Conservation (phyloP, 495 filamentous ascomycete species). For the Penicillium waksmanii region DNA sequence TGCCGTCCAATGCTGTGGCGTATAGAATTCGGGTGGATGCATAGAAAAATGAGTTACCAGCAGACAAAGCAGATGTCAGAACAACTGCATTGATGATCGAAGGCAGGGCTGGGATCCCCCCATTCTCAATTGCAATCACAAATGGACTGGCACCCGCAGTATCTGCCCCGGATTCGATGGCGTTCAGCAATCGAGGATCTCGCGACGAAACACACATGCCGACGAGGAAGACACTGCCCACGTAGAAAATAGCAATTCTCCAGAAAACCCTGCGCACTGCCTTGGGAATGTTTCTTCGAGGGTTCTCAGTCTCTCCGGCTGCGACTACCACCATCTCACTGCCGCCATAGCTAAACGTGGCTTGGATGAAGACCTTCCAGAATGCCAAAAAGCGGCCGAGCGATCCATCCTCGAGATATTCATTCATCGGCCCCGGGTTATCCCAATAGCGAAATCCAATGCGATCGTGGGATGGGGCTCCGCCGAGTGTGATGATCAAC, state of each 20-base stretch:
- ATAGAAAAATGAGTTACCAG: conserved; percentile 75
- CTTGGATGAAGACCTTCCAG: conserved; percentile 43
- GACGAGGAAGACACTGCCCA: conserved; percentile 54
- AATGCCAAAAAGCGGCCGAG: conserved; percentile 50
- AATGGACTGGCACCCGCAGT: conserved; percentile 36
- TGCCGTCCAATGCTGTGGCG: conserved; percentile 65
- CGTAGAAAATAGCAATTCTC: conserved; percentile 82
- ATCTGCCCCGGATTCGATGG: conserved; percentile 44
- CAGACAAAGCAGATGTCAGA: conserved; percentile 63
- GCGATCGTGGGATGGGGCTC: conserved; percentile 26
- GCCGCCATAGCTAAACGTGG: conserved; percentile 54
- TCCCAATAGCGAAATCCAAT: conserved; percentile 53
- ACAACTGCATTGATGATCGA: conserved; percentile 77
- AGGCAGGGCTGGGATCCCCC: conserved; percentile 65
- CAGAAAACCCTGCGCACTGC: conserved; percentile 81
- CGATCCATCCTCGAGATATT: conserved; percentile 40
- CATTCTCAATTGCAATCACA: conserved; percentile 53
- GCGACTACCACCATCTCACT: conserved; percentile 75
- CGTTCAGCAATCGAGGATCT: conserved; percentile 20
- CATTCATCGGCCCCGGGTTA: conserved; percentile 50
- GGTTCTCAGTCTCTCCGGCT: conserved; percentile 78
- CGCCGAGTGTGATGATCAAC: conserved; percentile 50
- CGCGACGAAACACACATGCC: conserved; percentile 46
- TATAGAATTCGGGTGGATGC: conserved; percentile 72
- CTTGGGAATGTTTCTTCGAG: conserved; percentile 70